Base-by-base conservation (phyloP, 495 filamentous ascomycete genomes). In the Neurospora sp. region DNA sequence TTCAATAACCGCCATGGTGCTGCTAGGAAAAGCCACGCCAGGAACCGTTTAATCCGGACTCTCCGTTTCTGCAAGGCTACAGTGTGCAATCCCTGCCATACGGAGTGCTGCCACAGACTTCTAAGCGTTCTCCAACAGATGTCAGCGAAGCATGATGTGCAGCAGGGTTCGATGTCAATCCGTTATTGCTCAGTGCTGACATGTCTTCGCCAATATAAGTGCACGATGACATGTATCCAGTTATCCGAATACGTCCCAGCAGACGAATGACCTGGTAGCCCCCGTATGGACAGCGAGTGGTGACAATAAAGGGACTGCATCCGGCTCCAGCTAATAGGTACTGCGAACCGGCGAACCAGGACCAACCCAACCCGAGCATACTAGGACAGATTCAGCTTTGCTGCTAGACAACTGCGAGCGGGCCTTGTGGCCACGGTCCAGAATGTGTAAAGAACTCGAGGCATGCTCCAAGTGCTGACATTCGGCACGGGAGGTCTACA, bases 141-240 rank as follows among this genome's bases (percentile, higher is more conserved):
- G 28, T 42, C 71, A 69, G 66, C 40, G 39, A 19, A 70, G 62
- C 69, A 75, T 76, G 77, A 79, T 79, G 73, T 75, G 76, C 77
- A 72, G 73, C 77, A 79, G 76, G 77, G 77, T 76, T 78, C 48
- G 37, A 76, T 71, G 70, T 36, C 28, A 34, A 34, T 66, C 54
- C 54, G 54, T 34, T 66, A 9, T 66, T 34, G 54, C 54, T 62
- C 28, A 34, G 54, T 34, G 28, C 28, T 66, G 54, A 66, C 54
- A 66, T 34, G 54, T 62, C 54, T 62, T 62, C 54, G 54, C 54
- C 24, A 28, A 62, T 10, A 59, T 31, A 62, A 28, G 48, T 28
- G 48, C 21, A 59, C 24, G 48, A 59, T 59, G 43, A 21, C n/a
- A 48, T 48, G 43, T 48, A 48, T 48, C 21, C 45, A 54, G 21